phyloP scores from a whole-genome alignment of 306 rosid species.

The Psophocarpus tetragonolobus region DNA sequence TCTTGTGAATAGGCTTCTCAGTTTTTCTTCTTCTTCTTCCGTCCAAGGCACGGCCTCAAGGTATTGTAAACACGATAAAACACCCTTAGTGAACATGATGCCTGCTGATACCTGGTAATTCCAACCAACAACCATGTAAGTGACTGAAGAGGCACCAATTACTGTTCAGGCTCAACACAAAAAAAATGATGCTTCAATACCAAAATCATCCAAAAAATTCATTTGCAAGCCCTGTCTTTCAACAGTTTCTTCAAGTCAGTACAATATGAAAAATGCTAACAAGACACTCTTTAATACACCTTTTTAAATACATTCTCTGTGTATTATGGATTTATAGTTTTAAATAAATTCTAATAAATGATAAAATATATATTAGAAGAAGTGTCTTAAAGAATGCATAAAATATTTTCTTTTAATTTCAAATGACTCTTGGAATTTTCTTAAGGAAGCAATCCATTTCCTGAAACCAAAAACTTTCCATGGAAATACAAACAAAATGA shows the following conservation, averaged over 20 bases:
- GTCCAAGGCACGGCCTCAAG: constrained; percentile 97
- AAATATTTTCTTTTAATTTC: background rate
- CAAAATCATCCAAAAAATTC: background rate
- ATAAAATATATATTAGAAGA: too few relatives aligned
- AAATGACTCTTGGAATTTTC: background rate
- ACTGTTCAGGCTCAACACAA: background rate
- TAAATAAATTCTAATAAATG: too few relatives aligned
- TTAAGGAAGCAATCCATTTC: background rate
- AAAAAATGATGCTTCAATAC: background rate
- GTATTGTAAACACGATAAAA: constrained; percentile 70
- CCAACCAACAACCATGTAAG: constrained; percentile 26
- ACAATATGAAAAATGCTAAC: too few relatives aligned
- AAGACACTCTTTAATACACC: too few relatives aligned
- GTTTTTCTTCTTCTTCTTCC: constrained; percentile 88
- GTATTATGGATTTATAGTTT: too few relatives aligned
- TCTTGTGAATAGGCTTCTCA: constrained; percentile 64
- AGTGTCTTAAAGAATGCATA: too few relatives aligned
- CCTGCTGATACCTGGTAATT: constrained; percentile 70
- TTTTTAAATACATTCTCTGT: too few relatives aligned
- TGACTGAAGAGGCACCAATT: constrained; percentile 16
- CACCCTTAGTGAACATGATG: constrained; percentile 75
- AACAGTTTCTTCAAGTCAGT: background rate
- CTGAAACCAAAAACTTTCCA: background rate
- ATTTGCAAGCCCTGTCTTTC: background rate
- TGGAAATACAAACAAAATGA: background rate